Base-by-base conservation (phyloP, 2,329 filamentous ascomycete species). In the Aureobasidium pullulans region DNA sequence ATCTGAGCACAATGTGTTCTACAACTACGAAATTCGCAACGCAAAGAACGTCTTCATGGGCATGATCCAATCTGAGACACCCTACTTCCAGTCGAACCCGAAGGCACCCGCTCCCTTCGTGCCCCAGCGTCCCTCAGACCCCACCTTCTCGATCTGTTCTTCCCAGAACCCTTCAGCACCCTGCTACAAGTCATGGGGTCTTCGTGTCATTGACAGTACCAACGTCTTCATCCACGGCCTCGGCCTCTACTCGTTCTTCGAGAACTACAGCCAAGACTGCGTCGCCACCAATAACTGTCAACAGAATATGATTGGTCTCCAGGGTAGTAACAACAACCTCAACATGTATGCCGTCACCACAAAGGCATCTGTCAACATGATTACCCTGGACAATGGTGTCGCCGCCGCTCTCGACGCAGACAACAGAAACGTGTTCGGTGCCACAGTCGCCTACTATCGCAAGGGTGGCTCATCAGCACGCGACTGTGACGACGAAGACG, bases 31-130 rank as follows among this genome's bases (percentile, higher is more conserved):
- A 65, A 74, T 89, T 54, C 73, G 76, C 64, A 75, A 78, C 52
- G 84, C 86, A 4, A 76, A 77, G 47, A 80, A 88, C 66, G 72
- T 88, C 57, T 85, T 81, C 69, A 80, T 84, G 66, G 84, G 83
- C 16, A 79, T 84, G 65, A 81, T 85, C 49, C 86, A 90, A 68
- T 85, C 85, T 52, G 86, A 89, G 70, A 85, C 86, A 4, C 82
- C 86, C 0, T 90, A 90, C 72, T 88, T 82, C 72, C 86, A 89
- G 70, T 83, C 85, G 28, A 83, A 81, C 67, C 86, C 86, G 0
- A 74, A 73, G 47, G 82, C 85, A 0, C 76, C 79, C 0, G 73
- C 74, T 7, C 86, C 84, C 0, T 88, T 87, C 72, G 72, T 68
- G 53, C 68, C 69, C 64, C 75, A 78, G 66, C 61, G 67, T 61